A percentile compares a stretch with the other conserved stretches of the same genome.
Evolutionary conservation across 768 basidiomycete species (phyloP).

Genomic region (Xanthoconium purpureum): DNA sequence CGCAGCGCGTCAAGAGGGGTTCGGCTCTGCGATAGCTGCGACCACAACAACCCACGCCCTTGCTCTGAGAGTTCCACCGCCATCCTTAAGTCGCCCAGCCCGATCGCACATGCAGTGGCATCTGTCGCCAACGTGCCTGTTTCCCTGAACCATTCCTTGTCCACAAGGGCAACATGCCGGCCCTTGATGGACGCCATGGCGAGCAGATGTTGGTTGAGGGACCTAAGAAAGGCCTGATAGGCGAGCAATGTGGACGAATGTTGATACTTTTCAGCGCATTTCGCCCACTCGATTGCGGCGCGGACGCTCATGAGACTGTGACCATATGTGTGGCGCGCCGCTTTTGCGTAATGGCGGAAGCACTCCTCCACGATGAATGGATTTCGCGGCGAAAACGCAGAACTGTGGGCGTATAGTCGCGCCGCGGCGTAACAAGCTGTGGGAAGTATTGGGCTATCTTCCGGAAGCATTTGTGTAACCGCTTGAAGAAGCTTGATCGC

Average conservation of each 20-base stretch:
- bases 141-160: neutral
- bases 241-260: constrained; percentile 24
- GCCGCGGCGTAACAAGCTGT: neutral
- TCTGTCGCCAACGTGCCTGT: constrained; percentile 18
- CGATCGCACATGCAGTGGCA: constrained; percentile 28
- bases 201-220: constrained; percentile 20
- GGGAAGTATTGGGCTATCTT: neutral
- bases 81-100: constrained; percentile 11
- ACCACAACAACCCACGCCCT: constrained; percentile 31
- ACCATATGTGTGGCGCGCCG: constrained; percentile 3
- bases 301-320: constrained; percentile 6
- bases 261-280: neutral
- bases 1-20: constrained; percentile 27
- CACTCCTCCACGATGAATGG: constrained; percentile 8
- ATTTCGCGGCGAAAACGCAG: neutral
- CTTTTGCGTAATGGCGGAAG: constrained; percentile 14
- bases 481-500: neutral
- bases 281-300: constrained; percentile 15
- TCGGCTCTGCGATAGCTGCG: constrained; percentile 26
- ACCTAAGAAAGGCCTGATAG: constrained; percentile 17
- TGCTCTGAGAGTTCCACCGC: constrained; percentile 38
- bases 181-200: constrained; percentile 15
- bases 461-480: constrained; percentile 2
- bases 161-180: constrained; percentile 12
- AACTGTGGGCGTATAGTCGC: neutral